A percentile compares a stretch with the other conserved stretches of the same genome.
phyloP scores from a whole-genome alignment of 257 asterid genomes.

The Petunia axillaris region DNA sequence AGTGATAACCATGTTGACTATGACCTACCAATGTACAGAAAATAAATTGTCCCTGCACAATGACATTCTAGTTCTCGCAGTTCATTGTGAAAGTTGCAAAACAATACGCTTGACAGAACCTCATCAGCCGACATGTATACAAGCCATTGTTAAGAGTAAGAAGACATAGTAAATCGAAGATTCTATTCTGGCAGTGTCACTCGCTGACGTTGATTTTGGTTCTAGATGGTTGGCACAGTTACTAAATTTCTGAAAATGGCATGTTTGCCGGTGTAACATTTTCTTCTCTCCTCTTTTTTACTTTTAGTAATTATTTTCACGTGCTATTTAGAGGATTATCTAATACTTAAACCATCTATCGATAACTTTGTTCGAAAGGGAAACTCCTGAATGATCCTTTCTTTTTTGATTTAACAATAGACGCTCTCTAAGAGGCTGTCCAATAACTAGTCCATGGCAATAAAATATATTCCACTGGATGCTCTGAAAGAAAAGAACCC shows the following conservation, averaged over 20 bases:
- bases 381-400: background rate
- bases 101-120: background rate
- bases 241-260: background rate
- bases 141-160: background rate
- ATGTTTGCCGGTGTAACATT: background rate
- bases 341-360: background rate
- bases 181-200: background rate
- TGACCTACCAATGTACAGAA: background rate
- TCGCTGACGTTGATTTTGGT: slow-evolving; percentile 2
- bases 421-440: background rate
- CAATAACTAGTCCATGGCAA: background rate
- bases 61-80: background rate
- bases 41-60: background rate
- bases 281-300: background rate
- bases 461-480: background rate
- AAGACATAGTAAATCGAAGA: background rate
- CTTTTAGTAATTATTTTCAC: background rate
- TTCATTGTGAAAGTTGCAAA: no score
- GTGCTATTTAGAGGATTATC: background rate
- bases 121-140: background rate
- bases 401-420: background rate
- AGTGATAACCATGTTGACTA: background rate
- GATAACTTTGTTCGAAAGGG: background rate
- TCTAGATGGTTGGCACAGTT: background rate
- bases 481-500: slow-evolving; percentile 21